phyloP scores from a whole-genome alignment of 2,329 filamentous ascomycete genomes.

The Arthroderma uncinatum region DNA sequence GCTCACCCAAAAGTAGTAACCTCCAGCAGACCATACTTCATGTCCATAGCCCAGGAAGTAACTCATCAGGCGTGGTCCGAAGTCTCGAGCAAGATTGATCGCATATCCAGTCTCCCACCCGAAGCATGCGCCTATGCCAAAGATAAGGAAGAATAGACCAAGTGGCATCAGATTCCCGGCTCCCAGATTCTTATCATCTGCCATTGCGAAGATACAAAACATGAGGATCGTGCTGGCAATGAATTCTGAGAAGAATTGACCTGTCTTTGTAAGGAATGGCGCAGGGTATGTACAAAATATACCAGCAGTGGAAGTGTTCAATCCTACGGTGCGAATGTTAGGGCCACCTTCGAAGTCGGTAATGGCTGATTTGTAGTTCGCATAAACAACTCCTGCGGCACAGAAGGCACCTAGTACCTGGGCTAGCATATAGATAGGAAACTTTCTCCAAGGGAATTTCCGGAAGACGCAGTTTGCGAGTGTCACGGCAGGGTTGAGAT shows the following conservation, averaged over 20 bases:
- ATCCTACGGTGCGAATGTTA: slow-evolving; percentile 49
- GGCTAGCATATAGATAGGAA: slow-evolving; percentile 55
- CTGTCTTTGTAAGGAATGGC: slow-evolving; percentile 50
- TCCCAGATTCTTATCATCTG: slow-evolving; percentile 39
- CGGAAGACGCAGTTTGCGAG: slow-evolving; percentile 58
- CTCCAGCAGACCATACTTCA: slow-evolving; percentile 55
- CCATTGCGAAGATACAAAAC: slow-evolving; percentile 60
- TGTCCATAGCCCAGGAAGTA: slow-evolving; percentile 57
- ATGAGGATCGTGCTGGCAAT: slow-evolving; percentile 56
- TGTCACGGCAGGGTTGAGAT: slow-evolving; percentile 61
- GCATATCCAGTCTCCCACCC: slow-evolving; percentile 69
- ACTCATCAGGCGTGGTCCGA: slow-evolving; percentile 55
- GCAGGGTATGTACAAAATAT: slow-evolving; percentile 64
- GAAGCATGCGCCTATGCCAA: slow-evolving; percentile 61
- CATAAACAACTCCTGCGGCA: slow-evolving; percentile 50
- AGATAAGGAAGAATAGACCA: slow-evolving; percentile 59
- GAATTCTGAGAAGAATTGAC: slow-evolving; percentile 62
- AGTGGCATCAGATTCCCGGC: slow-evolving; percentile 50
- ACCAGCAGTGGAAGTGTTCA: slow-evolving; percentile 51
- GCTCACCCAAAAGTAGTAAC: slow-evolving; percentile 61
- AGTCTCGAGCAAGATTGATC: slow-evolving; percentile 62
- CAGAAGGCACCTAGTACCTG: slow-evolving; percentile 58
- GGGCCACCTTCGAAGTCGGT: slow-evolving; percentile 50
- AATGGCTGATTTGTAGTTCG: slow-evolving; percentile 55
- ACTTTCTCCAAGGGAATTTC: slow-evolving; percentile 56